Evolutionary conservation across 805 yeast genomes (phyloP).

Genomic region (Saturnispora serradocipensis): DNA sequence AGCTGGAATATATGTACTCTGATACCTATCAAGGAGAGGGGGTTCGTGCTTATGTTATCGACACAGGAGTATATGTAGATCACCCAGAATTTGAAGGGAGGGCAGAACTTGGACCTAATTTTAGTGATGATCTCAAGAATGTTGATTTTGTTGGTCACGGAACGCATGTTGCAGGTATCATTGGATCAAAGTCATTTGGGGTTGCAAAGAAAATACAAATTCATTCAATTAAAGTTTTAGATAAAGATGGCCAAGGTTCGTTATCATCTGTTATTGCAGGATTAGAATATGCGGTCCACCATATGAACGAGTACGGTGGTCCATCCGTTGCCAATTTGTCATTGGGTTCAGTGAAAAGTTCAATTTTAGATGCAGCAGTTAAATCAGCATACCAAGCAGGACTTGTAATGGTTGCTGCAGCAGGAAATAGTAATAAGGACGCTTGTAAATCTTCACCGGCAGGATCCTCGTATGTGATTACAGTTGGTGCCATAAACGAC

Average conservation of each 20-base stretch:
- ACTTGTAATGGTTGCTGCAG: slow-evolving; percentile 66
- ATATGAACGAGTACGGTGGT: slow-evolving; percentile 30
- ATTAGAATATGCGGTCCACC: slow-evolving; percentile 58
- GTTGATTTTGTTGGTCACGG: slow-evolving; percentile 79
- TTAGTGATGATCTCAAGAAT: slow-evolving; percentile 51
- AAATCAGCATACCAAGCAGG: slow-evolving; percentile 70
- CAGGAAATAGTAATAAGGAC: slow-evolving; percentile 71
- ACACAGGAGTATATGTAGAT: slow-evolving; percentile 64
- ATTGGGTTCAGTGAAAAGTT: slow-evolving; percentile 63
- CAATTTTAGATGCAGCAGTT: slow-evolving; percentile 64
- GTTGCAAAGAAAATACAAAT: slow-evolving; percentile 64
- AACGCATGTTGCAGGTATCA: slow-evolving; percentile 85
- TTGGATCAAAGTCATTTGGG: slow-evolving; percentile 74
- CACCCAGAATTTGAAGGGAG: slow-evolving; percentile 61
- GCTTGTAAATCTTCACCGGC: slow-evolving; percentile 89
- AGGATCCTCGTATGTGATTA: slow-evolving; percentile 57
- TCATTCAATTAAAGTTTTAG: slow-evolving; percentile 69
- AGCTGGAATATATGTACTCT: slow-evolving; percentile 41
- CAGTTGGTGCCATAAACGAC: slow-evolving; percentile 88
- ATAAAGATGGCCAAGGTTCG: slow-evolving; percentile 60
- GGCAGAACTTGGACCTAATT: slow-evolving; percentile 50
- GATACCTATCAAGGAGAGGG: slow-evolving; percentile 40
- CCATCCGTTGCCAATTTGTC: slow-evolving; percentile 72
- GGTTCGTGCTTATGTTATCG: slow-evolving; percentile 70
- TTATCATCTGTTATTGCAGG: slow-evolving; percentile 58